These are phyloP conservation scores for Psophocarpus tetragonolobus DNA, from an alignment of 306 rosid species.

Conservation along the genomic window DNA sequence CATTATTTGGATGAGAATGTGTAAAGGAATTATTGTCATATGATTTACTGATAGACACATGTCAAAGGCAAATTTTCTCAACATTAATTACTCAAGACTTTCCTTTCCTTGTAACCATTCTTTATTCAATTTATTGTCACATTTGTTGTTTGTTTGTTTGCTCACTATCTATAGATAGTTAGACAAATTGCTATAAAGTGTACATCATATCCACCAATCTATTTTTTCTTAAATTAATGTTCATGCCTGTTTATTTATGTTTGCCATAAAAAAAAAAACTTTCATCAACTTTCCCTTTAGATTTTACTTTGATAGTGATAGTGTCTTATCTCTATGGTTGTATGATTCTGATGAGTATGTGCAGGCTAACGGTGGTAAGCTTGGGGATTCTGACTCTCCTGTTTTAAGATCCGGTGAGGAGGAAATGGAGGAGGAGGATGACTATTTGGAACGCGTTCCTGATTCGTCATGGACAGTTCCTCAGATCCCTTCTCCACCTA, in stretches of 20 bases:
- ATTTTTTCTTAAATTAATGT: neutral
- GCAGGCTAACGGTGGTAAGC: conserved; percentile 80
- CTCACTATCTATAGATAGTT: neutral
- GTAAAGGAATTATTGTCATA: neutral
- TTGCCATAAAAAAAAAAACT: too few relatives aligned
- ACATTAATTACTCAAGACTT: neutral
- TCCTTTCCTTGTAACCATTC: neutral
- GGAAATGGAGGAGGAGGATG: conserved; percentile 60
- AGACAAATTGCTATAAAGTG: neutral
- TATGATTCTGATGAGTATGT: conserved; percentile 26
- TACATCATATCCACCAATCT: neutral
- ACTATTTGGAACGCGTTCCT: conserved; percentile 58
- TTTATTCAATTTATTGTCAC: neutral
- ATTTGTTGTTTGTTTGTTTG: neutral
- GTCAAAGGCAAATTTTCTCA: neutral
- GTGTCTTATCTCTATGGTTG: neutral
- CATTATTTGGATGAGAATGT: neutral
- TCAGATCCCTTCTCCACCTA: conserved; percentile 85
- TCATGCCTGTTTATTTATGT: too few relatives aligned
- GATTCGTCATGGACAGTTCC: conserved; percentile 84
- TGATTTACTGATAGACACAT: neutral
- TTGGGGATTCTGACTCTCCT: conserved; percentile 71
- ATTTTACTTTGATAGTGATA: neutral
- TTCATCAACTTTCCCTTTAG: neutral
- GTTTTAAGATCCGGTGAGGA: conserved; percentile 53